phyloP scores from a whole-genome alignment of 176 grass and related monocot species.

The Leersia perrieri region DNA sequence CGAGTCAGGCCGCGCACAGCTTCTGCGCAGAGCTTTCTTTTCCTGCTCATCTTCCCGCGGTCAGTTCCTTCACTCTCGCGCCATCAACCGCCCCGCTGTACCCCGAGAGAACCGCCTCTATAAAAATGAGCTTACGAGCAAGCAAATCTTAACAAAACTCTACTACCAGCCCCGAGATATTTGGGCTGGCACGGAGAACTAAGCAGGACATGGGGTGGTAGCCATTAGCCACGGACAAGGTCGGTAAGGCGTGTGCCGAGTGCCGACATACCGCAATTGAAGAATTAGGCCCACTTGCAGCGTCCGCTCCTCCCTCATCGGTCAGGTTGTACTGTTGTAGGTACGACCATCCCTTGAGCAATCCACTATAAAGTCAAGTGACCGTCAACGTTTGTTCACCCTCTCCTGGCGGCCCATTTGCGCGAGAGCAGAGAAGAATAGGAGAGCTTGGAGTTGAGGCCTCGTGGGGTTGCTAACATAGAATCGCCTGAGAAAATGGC shows the following conservation, averaged over 20 bases:
- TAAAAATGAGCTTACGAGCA: constrained; percentile 16
- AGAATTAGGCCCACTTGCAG: constrained; percentile 6
- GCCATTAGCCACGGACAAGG: constrained; percentile 22
- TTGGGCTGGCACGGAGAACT: not conserved
- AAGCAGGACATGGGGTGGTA: not conserved
- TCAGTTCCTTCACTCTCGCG: not conserved
- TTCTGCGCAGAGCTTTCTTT: constrained; percentile 39
- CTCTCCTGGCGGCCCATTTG: not conserved
- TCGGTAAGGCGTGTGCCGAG: not conserved
- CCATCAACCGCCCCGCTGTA: not conserved
- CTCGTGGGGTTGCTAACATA: not conserved
- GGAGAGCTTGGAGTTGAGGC: constrained; percentile 10
- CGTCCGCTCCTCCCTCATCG: not conserved
- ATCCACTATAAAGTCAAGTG: constrained; percentile 11
- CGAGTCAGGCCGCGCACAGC: constrained; percentile 11
- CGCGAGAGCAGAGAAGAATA: not conserved
- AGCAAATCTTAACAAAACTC: not conserved
- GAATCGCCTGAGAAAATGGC: constrained; percentile 16
- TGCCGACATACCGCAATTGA: constrained; percentile 19
- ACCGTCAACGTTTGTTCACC: not conserved
- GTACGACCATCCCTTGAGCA: not conserved
- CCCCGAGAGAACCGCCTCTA: not conserved
- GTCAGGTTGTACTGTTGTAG: not conserved
- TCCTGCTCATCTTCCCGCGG: constrained; percentile 24
- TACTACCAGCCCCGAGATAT: not conserved